A percentile compares a stretch with the other conserved stretches of the same genome.
phyloP scores from a whole-genome alignment of 306 rosid genomes.

The Cercis canadensis region DNA sequence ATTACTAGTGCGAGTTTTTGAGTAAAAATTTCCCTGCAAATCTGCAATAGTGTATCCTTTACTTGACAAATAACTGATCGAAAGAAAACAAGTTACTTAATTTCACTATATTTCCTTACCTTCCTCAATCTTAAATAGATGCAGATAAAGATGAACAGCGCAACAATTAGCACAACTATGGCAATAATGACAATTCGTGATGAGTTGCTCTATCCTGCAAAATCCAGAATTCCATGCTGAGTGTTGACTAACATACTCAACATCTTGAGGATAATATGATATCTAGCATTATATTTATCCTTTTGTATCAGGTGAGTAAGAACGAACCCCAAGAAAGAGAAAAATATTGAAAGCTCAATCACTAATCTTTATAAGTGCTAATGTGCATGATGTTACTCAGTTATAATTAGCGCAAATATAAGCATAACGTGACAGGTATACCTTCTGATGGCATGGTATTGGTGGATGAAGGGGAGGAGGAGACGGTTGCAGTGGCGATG shows the following conservation, averaged over 20 bases:
- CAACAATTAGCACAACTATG: constrained; percentile 18
- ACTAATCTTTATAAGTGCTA: too few relatives aligned
- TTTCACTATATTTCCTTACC: not conserved
- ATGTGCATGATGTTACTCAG: too few relatives aligned
- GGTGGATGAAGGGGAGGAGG: not conserved
- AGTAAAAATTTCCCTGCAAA: too few relatives aligned
- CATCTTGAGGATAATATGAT: too few relatives aligned
- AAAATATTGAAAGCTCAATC: not conserved
- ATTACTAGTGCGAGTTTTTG: not conserved
- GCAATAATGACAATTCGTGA: not conserved
- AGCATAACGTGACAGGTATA: not conserved
- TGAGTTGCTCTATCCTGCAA: constrained; percentile 25
- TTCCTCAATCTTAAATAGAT: constrained; percentile 28
- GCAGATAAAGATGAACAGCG: not conserved
- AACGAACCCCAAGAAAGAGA: not conserved
- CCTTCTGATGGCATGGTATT: not conserved
- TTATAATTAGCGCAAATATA: too few relatives aligned
- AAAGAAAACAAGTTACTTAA: constrained; percentile 4
- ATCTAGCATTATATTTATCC: not conserved
- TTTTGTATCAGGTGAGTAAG: not conserved
- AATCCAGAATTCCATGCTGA: not conserved
- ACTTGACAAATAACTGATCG: too few relatives aligned
- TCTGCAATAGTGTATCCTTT: not conserved
- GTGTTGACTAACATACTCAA: too few relatives aligned
- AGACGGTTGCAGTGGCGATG: not conserved